Evolutionary conservation across 2,329 filamentous ascomycete species (phyloP).

Genomic region (Penicillium sp.): DNA sequence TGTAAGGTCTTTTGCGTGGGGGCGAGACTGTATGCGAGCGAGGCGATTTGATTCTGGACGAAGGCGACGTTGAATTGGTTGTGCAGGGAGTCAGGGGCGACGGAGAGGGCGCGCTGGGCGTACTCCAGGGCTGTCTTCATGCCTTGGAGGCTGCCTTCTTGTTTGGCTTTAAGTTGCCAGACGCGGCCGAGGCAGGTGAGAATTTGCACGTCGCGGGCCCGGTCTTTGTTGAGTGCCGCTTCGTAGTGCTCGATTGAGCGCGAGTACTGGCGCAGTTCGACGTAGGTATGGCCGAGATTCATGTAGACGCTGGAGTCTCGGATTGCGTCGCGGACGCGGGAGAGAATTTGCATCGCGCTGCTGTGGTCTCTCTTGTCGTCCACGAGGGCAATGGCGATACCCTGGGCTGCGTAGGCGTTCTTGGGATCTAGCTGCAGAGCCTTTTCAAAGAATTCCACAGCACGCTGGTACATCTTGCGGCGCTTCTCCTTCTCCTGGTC

Average conservation of each 20-base stretch:
- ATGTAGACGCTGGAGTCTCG: constrained; percentile 86
- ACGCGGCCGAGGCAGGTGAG: constrained; percentile 84
- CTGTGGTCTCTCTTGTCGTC: constrained; percentile 92
- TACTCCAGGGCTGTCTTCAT: constrained; percentile 67
- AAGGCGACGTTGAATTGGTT: constrained; percentile 98
- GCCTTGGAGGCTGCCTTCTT: constrained; percentile 63
- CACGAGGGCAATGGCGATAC: constrained; percentile 88
- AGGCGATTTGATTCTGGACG: constrained; percentile 91
- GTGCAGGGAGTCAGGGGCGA: constrained; percentile 81
- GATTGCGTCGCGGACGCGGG: constrained; percentile 86
- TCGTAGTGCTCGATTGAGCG: constrained; percentile 96
- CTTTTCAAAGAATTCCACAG: constrained; percentile 98
- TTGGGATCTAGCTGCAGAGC: constrained; percentile 90
- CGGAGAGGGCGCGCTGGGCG: constrained; percentile 68
- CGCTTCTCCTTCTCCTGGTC: constrained; percentile 91
- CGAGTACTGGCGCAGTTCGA: constrained; percentile 84
- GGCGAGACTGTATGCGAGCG: constrained; percentile 71
- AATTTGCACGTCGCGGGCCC: constrained; percentile 75
- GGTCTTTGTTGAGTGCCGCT: constrained; percentile 75
- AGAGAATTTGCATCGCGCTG: constrained; percentile 80
- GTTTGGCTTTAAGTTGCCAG: constrained; percentile 78
- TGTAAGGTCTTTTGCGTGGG: constrained; percentile 76
- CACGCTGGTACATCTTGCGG: constrained; percentile 81
- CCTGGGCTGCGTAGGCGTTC: constrained; percentile 95
- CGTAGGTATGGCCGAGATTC: constrained; percentile 91